Percentiles rank a stretch among this genome's conserved stretches.
Conservation (phyloP, 1,139 yeast genomes). For the Pichia sp. region DNA sequence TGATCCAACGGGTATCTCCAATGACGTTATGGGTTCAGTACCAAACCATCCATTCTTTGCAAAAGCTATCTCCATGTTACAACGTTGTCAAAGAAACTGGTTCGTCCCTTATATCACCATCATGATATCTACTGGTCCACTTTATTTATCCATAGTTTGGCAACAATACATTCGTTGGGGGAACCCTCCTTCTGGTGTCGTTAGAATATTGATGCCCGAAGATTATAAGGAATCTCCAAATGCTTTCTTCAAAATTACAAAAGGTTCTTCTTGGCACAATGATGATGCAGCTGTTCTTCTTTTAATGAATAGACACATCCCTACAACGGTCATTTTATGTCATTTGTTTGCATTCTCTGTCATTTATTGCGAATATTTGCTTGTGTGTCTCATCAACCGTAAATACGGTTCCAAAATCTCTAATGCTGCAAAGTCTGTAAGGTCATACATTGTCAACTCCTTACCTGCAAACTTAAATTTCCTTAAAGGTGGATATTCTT, state of each 20-base stretch:
- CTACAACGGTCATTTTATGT: conserved; percentile 62
- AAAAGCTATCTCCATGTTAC: conserved; percentile 58
- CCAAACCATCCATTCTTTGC: conserved; percentile 83
- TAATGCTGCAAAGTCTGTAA: conserved; percentile 1
- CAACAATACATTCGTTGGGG: conserved; percentile 81
- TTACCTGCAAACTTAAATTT: background rate
- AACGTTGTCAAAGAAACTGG: conserved; percentile 65
- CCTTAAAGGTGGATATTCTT: conserved; percentile 3
- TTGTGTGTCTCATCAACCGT: conserved; percentile 22
- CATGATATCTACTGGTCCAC: conserved; percentile 92
- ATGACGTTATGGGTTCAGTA: conserved; percentile 87
- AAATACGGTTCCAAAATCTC: conserved; percentile 5
- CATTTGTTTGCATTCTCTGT: conserved; percentile 50
- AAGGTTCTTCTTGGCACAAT: conserved; percentile 86
- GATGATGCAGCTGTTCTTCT: conserved; percentile 77
- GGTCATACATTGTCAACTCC: background rate
- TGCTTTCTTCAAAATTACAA: conserved; percentile 64
- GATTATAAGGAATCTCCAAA: conserved; percentile 52
- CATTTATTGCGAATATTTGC: conserved; percentile 55
- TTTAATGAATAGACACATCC: conserved; percentile 61
- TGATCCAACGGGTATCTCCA: conserved; percentile 84
- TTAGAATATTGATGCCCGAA: conserved; percentile 63
- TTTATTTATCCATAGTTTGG: conserved; percentile 81
- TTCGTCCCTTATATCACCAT: conserved; percentile 81
- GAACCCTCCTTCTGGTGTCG: conserved; percentile 52